Evolutionary conservation across 257 asterid genomes (phyloP).

Genomic region (Anisodus acutangulus): DNA sequence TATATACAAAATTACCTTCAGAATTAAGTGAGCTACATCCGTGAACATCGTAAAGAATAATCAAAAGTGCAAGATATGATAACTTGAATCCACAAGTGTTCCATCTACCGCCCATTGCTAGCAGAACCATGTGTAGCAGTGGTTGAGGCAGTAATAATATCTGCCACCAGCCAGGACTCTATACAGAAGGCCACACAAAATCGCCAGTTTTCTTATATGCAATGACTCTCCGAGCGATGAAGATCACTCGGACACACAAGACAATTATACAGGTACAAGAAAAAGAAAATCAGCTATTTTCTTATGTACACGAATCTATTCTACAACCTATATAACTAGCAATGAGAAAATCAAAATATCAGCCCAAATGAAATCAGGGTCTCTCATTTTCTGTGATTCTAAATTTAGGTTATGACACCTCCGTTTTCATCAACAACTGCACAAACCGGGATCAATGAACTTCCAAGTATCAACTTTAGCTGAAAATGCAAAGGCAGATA

Average conservation of each 20-base stretch:
- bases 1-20: constrained; percentile 59
- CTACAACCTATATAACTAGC: constrained; percentile 44
- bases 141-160: constrained; percentile 58
- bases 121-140: constrained; percentile 48
- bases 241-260: constrained; percentile 52
- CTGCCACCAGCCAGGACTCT: constrained; percentile 71
- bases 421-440: constrained; percentile 50
- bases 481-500: constrained; percentile 38
- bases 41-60: constrained; percentile 50
- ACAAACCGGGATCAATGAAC: constrained; percentile 43
- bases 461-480: constrained; percentile 51
- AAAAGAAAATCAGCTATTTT: constrained; percentile 20
- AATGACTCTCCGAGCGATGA: constrained; percentile 61
- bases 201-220: constrained; percentile 64
- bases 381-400: constrained; percentile 56
- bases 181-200: constrained; percentile 48
- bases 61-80: constrained; percentile 46
- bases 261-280: constrained; percentile 33
- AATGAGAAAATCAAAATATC: constrained; percentile 27
- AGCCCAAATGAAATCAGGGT: constrained; percentile 42
- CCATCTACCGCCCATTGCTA: constrained; percentile 75
- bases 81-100: constrained; percentile 51
- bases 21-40: constrained; percentile 61
- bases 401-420: constrained; percentile 44
- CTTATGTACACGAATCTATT: constrained; percentile 36